Conservation (phyloP, 441 rosid genomes). For the Oxalis stricta region DNA sequence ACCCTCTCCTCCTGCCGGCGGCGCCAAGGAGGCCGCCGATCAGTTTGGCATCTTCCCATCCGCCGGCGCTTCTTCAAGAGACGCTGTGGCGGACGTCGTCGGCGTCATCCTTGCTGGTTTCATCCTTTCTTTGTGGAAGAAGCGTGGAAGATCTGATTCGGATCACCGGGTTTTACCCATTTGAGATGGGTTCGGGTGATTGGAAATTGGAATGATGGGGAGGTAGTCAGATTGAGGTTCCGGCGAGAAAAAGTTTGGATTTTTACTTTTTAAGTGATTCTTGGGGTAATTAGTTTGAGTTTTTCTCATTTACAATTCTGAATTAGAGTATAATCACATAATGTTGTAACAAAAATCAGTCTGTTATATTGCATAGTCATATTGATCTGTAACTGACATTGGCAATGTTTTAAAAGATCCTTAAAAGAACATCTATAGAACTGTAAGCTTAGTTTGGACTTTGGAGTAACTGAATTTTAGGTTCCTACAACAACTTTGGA, state of each 20-base stretch:
- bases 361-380: no score
- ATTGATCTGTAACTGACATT: no score
- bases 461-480: no score
- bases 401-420: no score
- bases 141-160: slow-evolving; percentile 6
- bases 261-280: no score
- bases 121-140: slow-evolving; percentile 26
- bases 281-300: no score
- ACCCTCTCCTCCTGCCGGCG: slow-evolving; percentile 69
- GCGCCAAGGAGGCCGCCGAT: slow-evolving; percentile 78
- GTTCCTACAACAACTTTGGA: no score
- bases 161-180: slow-evolving; percentile 36
- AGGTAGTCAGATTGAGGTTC: neutral
- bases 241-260: neutral
- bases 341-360: no score
- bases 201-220: neutral
- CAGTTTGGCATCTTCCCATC: slow-evolving; percentile 73
- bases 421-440: no score
- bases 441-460: no score
- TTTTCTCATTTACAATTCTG: no score
- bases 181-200: slow-evolving; percentile 12
- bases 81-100: slow-evolving; percentile 49
- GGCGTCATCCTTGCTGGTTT: slow-evolving; percentile 44
- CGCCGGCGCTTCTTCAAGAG: slow-evolving; percentile 70
- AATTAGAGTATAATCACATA: no score